These are phyloP conservation scores for Termitomyces sp. DNA, from an alignment of 768 basidiomycete species.

Conservation along the genomic window DNA sequence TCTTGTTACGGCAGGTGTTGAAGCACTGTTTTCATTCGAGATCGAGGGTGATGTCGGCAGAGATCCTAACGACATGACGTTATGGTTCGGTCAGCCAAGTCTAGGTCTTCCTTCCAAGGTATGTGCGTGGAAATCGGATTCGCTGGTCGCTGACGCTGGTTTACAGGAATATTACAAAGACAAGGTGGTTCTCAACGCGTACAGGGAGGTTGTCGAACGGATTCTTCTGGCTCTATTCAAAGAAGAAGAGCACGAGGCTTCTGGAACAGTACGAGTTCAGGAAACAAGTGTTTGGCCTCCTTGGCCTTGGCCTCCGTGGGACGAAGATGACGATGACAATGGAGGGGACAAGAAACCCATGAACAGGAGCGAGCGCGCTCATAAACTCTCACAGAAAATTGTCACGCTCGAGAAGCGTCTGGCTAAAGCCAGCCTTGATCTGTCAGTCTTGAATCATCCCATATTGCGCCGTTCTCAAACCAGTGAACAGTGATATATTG, in stretches of 20 bases:
- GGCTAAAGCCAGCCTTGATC: slow-evolving; percentile 75
- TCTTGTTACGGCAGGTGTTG: slow-evolving; percentile 47
- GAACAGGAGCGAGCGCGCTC: slow-evolving; percentile 50
- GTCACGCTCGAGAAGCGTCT: slow-evolving; percentile 75
- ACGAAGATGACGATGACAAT: slow-evolving; percentile 46
- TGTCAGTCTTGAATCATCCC: slow-evolving; percentile 35
- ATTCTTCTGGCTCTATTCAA: slow-evolving; percentile 58
- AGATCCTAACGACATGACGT: slow-evolving; percentile 80
- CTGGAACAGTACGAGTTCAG: slow-evolving; percentile 26
- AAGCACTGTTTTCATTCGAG: slow-evolving; percentile 72
- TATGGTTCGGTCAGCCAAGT: slow-evolving; percentile 80
- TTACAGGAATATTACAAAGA: slow-evolving; percentile 87
- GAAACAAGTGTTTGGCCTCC: slow-evolving; percentile 62
- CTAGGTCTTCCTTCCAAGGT: slow-evolving; percentile 89
- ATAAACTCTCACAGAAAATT: slow-evolving; percentile 63
- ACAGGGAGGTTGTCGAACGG: slow-evolving; percentile 61
- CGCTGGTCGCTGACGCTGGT: background rate
- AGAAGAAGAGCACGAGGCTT: slow-evolving; percentile 29
- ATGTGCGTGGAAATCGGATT: background rate
- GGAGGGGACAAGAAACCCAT: slow-evolving; percentile 40
- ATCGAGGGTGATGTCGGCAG: slow-evolving; percentile 85
- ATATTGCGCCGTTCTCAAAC: background rate
- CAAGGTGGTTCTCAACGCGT: slow-evolving; percentile 58
- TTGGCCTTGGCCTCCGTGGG: slow-evolving; percentile 88
- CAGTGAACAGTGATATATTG: slow-evolving; percentile 48